These are phyloP conservation scores for Aquanectria penicillioides DNA, from an alignment of 2,329 filamentous ascomycete genomes.

Conservation along the genomic window DNA sequence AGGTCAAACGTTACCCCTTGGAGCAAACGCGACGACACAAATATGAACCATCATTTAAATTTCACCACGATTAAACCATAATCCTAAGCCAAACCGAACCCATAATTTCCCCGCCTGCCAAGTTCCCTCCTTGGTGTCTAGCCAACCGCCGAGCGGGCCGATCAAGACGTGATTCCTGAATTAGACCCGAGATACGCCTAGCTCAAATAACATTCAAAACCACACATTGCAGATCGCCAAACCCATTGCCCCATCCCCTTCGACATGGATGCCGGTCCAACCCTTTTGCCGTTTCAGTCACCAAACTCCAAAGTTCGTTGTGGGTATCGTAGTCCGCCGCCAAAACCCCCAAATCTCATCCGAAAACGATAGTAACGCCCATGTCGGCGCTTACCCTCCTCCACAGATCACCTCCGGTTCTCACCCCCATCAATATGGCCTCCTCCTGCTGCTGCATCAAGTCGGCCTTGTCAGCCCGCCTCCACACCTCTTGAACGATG, in stretches of 20 bases:
- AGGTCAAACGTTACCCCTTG: too few relatives aligned
- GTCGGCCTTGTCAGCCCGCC: conserved; percentile 55
- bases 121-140: background rate
- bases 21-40: too few relatives aligned
- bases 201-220: background rate
- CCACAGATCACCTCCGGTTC: conserved; percentile 58
- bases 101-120: background rate
- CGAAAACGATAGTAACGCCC: conserved; percentile 69
- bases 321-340: conserved; percentile 33
- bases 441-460: conserved; percentile 38
- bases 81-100: background rate
- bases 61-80: background rate
- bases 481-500: conserved; percentile 71
- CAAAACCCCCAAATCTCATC: conserved; percentile 37
- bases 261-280: conserved; percentile 28
- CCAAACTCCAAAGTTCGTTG: conserved; percentile 38
- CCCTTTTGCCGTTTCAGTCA: conserved; percentile 19
- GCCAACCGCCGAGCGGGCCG: background rate
- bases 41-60: too few relatives aligned
- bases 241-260: background rate
- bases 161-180: background rate
- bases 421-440: conserved; percentile 28
- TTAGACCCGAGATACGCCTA: background rate
- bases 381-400: conserved; percentile 66
- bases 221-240: conserved; percentile 17